Conservation (phyloP, 805 yeast genomes). For the Monosporozyma unispora region DNA sequence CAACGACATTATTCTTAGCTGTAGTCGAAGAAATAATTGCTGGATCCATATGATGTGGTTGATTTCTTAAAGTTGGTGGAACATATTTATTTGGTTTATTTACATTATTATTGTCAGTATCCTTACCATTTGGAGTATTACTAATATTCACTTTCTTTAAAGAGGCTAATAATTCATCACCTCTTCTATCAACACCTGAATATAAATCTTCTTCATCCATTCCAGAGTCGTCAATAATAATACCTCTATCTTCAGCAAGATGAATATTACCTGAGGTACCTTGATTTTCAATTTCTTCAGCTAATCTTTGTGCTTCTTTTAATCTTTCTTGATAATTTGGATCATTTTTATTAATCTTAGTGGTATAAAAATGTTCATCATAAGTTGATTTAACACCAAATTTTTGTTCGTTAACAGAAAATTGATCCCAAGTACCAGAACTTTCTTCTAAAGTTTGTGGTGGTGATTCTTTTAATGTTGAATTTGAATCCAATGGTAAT, state of each 20-base stretch:
- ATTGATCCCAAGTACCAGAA: conserved; percentile 73
- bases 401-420: conserved; percentile 78
- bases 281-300: conserved; percentile 72
- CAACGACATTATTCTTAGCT: neutral
- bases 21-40: conserved; percentile 27
- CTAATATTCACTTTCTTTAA: conserved; percentile 26
- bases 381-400: conserved; percentile 79
- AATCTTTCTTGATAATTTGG: conserved; percentile 64
- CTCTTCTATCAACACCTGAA: conserved; percentile 64
- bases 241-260: conserved; percentile 86
- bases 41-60: conserved; percentile 29
- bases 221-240: conserved; percentile 69
- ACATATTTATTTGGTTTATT: conserved; percentile 29
- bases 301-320: conserved; percentile 66
- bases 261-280: conserved; percentile 61
- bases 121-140: conserved; percentile 4
- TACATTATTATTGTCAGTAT: neutral
- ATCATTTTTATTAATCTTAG: conserved; percentile 56
- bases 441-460: conserved; percentile 32
- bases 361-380: conserved; percentile 83
- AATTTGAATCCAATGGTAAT: conserved; percentile 9
- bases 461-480: neutral
- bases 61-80: conserved; percentile 28
- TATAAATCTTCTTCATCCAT: conserved; percentile 93
- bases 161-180: conserved; percentile 29